Evolutionary conservation across 2,329 filamentous ascomycete genomes (phyloP).

Genomic region (Pyrenophora tritici-repentis): DNA sequence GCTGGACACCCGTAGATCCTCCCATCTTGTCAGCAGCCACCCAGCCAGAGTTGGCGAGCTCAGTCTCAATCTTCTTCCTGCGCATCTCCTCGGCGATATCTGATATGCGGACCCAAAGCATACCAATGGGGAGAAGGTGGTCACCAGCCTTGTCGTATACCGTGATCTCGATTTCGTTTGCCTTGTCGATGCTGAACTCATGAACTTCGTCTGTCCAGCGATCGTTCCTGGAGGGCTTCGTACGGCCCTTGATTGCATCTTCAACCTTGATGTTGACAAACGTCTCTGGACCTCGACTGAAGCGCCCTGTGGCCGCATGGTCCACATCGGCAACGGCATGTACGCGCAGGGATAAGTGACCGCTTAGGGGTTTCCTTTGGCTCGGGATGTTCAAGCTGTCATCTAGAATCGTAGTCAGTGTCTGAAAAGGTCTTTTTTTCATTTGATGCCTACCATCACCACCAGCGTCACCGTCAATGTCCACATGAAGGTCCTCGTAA

Average conservation of each 20-base stretch:
- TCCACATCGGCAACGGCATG: slow-evolving; percentile 92
- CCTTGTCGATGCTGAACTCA: slow-evolving; percentile 93
- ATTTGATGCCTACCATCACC: slow-evolving; percentile 70
- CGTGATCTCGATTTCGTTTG: slow-evolving; percentile 96
- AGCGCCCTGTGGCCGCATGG: slow-evolving; percentile 80
- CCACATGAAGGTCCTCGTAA: slow-evolving; percentile 96
- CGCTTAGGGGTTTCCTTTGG: slow-evolving; percentile 92
- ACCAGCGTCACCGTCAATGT: slow-evolving; percentile 75
- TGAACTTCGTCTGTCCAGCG: slow-evolving; percentile 91
- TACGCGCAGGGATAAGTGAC: slow-evolving; percentile 84
- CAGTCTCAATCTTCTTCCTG: slow-evolving; percentile 93
- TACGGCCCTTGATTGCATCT: slow-evolving; percentile 87
- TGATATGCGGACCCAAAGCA: slow-evolving; percentile 95
- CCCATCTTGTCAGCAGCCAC: slow-evolving; percentile 96
- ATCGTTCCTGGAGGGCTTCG: slow-evolving; percentile 82
- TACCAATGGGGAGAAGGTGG: slow-evolving; percentile 86
- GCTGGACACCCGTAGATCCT: slow-evolving; percentile 58
- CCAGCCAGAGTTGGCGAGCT: slow-evolving; percentile 94
- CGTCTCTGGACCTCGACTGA: slow-evolving; percentile 89
- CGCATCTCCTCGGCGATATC: slow-evolving; percentile 98
- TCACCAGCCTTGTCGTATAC: slow-evolving; percentile 94
- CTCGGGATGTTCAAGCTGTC: slow-evolving; percentile 96
- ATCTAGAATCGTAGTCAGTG: slow-evolving; percentile 62
- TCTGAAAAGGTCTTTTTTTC: neutral
- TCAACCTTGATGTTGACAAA: slow-evolving; percentile 97